Conservation (phyloP, 495 filamentous ascomycete species). For the Xylaria venustula region DNA sequence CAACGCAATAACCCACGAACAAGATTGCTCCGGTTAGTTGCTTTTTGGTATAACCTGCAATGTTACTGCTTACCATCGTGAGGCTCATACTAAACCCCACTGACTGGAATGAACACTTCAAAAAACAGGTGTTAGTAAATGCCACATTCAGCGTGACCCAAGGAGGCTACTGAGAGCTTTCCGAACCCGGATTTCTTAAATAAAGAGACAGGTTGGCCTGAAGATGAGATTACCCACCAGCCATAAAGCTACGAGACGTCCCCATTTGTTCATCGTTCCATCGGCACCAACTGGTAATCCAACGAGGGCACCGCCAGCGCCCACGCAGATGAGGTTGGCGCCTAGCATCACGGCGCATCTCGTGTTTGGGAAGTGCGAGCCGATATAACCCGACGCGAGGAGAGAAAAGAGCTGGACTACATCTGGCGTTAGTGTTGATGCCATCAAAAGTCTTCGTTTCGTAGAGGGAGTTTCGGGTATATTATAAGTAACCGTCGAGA, state of each 20-base stretch:
- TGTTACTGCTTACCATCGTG: constrained; percentile 44
- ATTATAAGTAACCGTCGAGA: too few relatives aligned
- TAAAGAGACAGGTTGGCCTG: too few relatives aligned
- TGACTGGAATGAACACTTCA: constrained; percentile 33
- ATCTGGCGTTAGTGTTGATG: background rate
- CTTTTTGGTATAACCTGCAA: constrained; percentile 59
- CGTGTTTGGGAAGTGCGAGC: constrained; percentile 38
- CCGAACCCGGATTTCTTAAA: too few relatives aligned
- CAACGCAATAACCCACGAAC: constrained; percentile 56
- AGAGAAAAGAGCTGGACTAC: constrained; percentile 39
- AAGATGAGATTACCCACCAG: too few relatives aligned
- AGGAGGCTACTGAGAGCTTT: too few relatives aligned
- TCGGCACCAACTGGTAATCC: constrained; percentile 24
- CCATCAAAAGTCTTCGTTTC: too few relatives aligned
- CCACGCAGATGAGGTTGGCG: constrained; percentile 40
- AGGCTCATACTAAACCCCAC: constrained; percentile 44
- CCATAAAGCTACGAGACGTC: constrained; percentile 51
- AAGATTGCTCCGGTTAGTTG: constrained; percentile 50
- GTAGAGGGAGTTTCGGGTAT: too few relatives aligned
- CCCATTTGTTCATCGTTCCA: constrained; percentile 51
- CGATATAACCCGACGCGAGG: constrained; percentile 36
- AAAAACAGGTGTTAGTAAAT: too few relatives aligned
- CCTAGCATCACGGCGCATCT: constrained; percentile 40
- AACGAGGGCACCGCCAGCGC: constrained; percentile 35
- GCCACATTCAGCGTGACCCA: too few relatives aligned